These are phyloP conservation scores for Bocquillonia castaneifolia DNA, from an alignment of 441 rosid species.

Conservation along the genomic window DNA sequence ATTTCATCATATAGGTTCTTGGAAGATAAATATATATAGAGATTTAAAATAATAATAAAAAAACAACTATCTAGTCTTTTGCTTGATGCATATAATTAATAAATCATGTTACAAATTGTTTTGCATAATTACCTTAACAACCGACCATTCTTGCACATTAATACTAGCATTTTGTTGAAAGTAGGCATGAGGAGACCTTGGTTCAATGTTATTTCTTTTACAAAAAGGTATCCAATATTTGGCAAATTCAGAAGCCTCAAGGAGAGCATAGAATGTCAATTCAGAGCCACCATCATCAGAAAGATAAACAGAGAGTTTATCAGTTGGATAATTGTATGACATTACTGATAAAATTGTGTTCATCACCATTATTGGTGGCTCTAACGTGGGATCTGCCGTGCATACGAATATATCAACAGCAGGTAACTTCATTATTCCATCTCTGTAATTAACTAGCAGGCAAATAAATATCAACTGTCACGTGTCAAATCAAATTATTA, in stretches of 20 bases:
- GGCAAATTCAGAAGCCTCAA: slow-evolving; percentile 57
- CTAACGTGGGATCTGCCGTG: slow-evolving; percentile 66
- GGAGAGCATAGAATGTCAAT: slow-evolving; percentile 66
- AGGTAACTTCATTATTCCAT: slow-evolving; percentile 40
- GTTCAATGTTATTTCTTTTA: slow-evolving; percentile 37
- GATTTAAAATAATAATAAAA: background rate
- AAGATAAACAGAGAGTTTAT: slow-evolving; percentile 55
- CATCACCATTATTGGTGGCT: slow-evolving; percentile 63
- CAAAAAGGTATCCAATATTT: slow-evolving; percentile 59
- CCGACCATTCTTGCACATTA: slow-evolving; percentile 12
- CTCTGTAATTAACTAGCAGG: no score
- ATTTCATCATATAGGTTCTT: slow-evolving; percentile 53
- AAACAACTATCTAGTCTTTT: background rate
- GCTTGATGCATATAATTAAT: no score
- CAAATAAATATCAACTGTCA: no score
- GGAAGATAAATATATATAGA: background rate
- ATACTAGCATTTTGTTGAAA: slow-evolving; percentile 16
- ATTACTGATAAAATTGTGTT: slow-evolving; percentile 61
- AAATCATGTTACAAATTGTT: no score
- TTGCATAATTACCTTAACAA: slow-evolving; percentile 25
- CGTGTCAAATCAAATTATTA: background rate
- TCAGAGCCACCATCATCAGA: slow-evolving; percentile 72
- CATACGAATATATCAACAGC: slow-evolving; percentile 70
- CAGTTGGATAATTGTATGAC: slow-evolving; percentile 62
- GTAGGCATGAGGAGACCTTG: slow-evolving; percentile 46